Base-by-base conservation (phyloP, 352 stramenopile species). In the Bremia lactucae region DNA sequence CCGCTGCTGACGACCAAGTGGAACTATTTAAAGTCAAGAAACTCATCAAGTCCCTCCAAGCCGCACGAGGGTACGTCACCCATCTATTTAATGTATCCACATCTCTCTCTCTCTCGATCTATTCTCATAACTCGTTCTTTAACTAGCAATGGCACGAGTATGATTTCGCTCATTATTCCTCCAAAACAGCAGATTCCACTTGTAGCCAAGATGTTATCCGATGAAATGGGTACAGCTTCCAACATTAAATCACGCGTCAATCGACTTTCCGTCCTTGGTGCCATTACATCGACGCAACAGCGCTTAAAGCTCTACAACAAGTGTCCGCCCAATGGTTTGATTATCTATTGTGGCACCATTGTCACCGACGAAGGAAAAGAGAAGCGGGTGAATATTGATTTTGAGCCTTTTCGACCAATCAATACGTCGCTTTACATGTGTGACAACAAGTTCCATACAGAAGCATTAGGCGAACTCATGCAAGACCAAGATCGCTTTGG, bases 1-100 rank as follows among this genome's bases (percentile, higher is more conserved):
- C 54, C 49, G 35, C 46, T 42, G 71, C 81, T 37, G 87, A 97
- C 44, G 81, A 92, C 37, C 95, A 98, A 70, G 96, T 99, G 46
- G 94, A 98, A 71, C 97, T 98, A 51, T 99, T 98, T 84, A 99
- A 99, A 73, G 91, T 99, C 23, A 99, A 99, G 82, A 99, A 99
- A 82, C 87, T 99, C 23, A 99, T 99, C 68, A 99, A 99, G 70
- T 98, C 91, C 49, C 87, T 99, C 14, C 72, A 91, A 53, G 68
- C 68, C 29, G 81, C 81, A 31, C 64, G 75, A 31, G 83, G 78
- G 59, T 87, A 83, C 55, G 74, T 90, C 15, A 14, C 3, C 23
- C 15, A 6, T 1, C n/a, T n/a, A n/a, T n/a, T n/a, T n/a, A n/a
- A n/a, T n/a, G n/a, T n/a, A n/a, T n/a, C n/a, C n/a, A n/a, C n/a